Conservation (phyloP, 2,329 filamentous ascomycete genomes). For the Colletotrichum incanum region DNA sequence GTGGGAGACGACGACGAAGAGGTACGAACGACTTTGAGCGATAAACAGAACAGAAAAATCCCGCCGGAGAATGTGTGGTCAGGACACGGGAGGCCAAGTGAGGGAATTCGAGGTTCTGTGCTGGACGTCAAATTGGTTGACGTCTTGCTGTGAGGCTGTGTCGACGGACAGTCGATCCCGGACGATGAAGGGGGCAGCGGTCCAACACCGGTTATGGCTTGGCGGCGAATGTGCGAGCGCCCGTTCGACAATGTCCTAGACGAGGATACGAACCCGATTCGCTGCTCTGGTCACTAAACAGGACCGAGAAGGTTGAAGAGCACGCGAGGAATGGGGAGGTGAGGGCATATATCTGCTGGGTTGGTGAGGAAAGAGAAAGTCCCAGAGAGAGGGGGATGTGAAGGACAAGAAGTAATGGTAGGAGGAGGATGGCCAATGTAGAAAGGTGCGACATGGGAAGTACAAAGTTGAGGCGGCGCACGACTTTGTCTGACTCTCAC, state of each 20-base stretch:
- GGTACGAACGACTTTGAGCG: constrained; percentile 4
- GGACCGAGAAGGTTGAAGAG: constrained; percentile 13
- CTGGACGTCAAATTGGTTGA: constrained; percentile 17
- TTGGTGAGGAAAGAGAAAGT: neutral
- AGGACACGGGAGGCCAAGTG: constrained; percentile 22
- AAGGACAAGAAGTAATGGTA: constrained; percentile 2
- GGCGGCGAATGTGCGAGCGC: constrained; percentile 13
- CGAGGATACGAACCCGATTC: neutral
- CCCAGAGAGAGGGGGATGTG: neutral
- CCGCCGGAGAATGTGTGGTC: constrained; percentile 7
- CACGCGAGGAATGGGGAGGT: constrained; percentile 4
- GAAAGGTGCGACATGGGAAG: constrained; percentile 24
- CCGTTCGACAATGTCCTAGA: constrained; percentile 8
- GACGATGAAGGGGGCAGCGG: neutral
- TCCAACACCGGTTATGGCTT: constrained; percentile 22
- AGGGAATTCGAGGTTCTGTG: constrained; percentile 16
- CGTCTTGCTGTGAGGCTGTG: constrained; percentile 28
- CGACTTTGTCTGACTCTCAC: constrained; percentile 34
- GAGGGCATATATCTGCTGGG: neutral
- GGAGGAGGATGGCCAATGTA: constrained; percentile 1
- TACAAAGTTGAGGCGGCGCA: constrained; percentile 32
- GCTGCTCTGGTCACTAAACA: constrained; percentile 3
- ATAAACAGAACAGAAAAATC: neutral
- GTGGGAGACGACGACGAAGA: neutral
- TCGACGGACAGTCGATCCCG: constrained; percentile 6